Percentiles rank a stretch among this genome's conserved stretches.
phyloP scores from a whole-genome alignment of 139 green algal species.

The Volvox africanus region DNA sequence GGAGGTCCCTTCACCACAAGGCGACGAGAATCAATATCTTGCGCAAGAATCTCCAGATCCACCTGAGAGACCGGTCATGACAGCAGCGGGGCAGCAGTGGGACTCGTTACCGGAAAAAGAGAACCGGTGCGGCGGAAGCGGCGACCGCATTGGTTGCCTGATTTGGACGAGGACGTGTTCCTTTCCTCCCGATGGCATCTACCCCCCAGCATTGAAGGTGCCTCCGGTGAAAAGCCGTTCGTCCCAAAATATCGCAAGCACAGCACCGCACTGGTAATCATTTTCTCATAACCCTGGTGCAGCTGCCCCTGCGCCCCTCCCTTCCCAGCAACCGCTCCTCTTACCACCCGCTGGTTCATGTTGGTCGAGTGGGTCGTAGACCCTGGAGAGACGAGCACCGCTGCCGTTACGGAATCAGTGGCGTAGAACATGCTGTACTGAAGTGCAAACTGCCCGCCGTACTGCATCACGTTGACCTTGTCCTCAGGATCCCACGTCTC shows the following conservation, averaged over 20 bases:
- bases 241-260: not conserved
- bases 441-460: not conserved
- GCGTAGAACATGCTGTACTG: slow-evolving; percentile 17
- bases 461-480: slow-evolving; percentile 32
- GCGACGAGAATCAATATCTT: not conserved
- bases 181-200: too few species aligned
- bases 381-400: slow-evolving; percentile 44
- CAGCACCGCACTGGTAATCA: too few species aligned
- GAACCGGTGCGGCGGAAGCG: too few species aligned
- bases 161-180: too few species aligned
- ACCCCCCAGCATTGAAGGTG: too few species aligned
- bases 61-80: too few species aligned
- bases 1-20: slow-evolving; percentile 30
- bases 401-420: slow-evolving; percentile 1
- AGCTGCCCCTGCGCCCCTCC: too few species aligned
- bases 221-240: not conserved
- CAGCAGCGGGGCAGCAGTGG: too few species aligned
- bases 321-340: not conserved
- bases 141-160: too few species aligned
- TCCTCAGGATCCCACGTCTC: not conserved
- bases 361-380: slow-evolving; percentile 55
- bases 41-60: slow-evolving; percentile 19
- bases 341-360: slow-evolving; percentile 52
- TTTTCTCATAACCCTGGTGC: too few species aligned
- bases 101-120: too few species aligned